Base-by-base conservation (phyloP, 805 yeast genomes). In the Ogataea neopini region DNA sequence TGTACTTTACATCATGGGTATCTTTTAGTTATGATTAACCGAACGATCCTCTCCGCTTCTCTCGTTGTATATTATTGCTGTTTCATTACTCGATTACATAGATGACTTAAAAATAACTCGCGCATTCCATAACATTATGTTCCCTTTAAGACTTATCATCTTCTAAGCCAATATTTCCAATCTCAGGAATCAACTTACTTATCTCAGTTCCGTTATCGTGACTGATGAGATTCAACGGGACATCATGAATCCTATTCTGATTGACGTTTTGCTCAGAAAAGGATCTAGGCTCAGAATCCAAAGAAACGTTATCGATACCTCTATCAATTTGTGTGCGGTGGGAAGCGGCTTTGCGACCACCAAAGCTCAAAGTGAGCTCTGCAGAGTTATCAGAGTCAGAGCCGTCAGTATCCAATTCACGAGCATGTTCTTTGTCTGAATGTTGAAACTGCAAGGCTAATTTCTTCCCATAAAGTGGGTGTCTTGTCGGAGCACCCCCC, bases 321-420 rank as follows among this genome's bases (percentile, higher is more conserved):
- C 22, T 34, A 34, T 34, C 37, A 34, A 34, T 34, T 13, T 23
- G 32, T 5, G 32, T 32, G 14, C n/a, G 37, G 20, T 23, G 32
- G 26, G 44, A 13, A 11, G 36, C 26, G 11, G 34, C 34, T 35
- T 46, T 36, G 6, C 52, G 48, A 11, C 29, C 47, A 10, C 57
- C 58, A 42, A 57, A 52, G 2, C 51, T 47, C 6, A 57, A 47
- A 9, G 56, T 51, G 18, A 57, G 52, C 49, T 57, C 61, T 5
- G 56, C 49, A 10, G 54, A 52, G 18, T 48, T 48, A 32, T 49
- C 53, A 3, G 56, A 49, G 25, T 52, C 52, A 7, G 53, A 47
- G 33, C 36, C 49, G 8, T 40, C 52, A 4, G 44, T 25, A 7
- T 52, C 58, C 1, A 52, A 47, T 18, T 39, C 45, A 26, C 37